These are phyloP conservation scores for Saprolegnia diclina DNA, from an alignment of 352 stramenopile species.

Conservation along the genomic window DNA sequence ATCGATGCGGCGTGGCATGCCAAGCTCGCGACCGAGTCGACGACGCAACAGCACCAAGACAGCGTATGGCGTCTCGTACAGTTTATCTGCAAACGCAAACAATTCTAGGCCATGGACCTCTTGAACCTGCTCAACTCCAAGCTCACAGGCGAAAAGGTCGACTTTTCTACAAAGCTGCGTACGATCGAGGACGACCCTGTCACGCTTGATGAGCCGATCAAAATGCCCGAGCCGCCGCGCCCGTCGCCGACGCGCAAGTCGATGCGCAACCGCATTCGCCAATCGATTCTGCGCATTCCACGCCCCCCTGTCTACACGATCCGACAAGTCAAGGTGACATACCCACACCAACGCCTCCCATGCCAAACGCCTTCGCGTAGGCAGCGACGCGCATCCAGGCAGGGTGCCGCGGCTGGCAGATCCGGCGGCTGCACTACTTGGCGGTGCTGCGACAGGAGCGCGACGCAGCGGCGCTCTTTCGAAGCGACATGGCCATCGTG, in stretches of 20 bases:
- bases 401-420: slow-evolving; percentile 8
- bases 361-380: background rate
- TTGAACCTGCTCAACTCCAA: slow-evolving; percentile 24
- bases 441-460: slow-evolving; percentile 2
- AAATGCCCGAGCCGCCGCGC: slow-evolving; percentile 1
- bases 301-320: background rate
- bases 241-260: background rate
- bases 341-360: background rate
- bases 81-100: no score
- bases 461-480: background rate
- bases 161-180: background rate
- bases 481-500: background rate
- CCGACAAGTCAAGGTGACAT: slow-evolving; percentile 7
- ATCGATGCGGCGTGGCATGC: background rate
- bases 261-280: background rate
- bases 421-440: slow-evolving; percentile 1
- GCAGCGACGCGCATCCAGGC: slow-evolving; percentile 17
- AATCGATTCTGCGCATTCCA: slow-evolving; percentile 4
- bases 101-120: slow-evolving; percentile 19
- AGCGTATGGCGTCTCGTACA: background rate
- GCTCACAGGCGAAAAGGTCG: background rate
- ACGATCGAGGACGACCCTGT: background rate
- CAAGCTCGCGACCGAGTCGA: background rate
- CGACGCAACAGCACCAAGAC: background rate
- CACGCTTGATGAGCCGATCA: background rate